phyloP scores from a whole-genome alignment of 2,329 filamentous ascomycete species.

The Fusarium foetens region DNA sequence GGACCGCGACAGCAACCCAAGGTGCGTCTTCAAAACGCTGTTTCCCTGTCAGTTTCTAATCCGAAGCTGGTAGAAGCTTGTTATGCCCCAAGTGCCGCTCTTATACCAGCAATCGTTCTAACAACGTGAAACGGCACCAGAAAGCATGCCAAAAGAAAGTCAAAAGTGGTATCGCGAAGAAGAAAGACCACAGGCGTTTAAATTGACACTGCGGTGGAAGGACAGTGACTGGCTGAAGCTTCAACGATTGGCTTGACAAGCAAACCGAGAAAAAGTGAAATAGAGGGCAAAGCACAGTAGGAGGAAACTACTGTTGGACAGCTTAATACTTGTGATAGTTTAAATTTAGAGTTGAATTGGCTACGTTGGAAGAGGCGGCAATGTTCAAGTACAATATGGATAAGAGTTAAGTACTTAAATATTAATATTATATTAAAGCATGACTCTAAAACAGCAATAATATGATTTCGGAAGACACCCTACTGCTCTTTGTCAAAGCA shows the following conservation, averaged over 20 bases:
- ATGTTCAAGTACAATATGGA: fast-evolving
- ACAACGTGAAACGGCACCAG: neutral
- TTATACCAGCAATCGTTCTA: neutral
- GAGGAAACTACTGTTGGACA: fast-evolving
- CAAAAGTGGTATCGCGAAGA: fast-evolving
- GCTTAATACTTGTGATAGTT: fast-evolving
- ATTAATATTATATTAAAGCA: fast-evolving
- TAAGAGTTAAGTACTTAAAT: fast-evolving
- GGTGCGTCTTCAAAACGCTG: fast-evolving
- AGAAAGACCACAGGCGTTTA: fast-evolving
- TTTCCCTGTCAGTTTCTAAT: fast-evolving
- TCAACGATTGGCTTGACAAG: neutral
- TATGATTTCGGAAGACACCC: fast-evolving
- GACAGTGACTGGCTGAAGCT: fast-evolving
- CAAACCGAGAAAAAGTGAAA: neutral
- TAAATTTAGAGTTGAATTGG: fast-evolving
- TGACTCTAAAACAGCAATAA: fast-evolving
- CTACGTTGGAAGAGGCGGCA: fast-evolving
- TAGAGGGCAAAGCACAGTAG: fast-evolving
- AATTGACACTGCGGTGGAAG: neutral
- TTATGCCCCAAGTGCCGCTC: fast-evolving
- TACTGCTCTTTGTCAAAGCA: fast-evolving
- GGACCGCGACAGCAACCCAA: neutral
- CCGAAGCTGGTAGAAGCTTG: fast-evolving
- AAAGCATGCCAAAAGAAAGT: fast-evolving